Evolutionary conservation across 2,329 filamentous ascomycete species (phyloP), one percentile per base, ranked within the genome.

Genomic region (Sporothrix humicola): DNA sequence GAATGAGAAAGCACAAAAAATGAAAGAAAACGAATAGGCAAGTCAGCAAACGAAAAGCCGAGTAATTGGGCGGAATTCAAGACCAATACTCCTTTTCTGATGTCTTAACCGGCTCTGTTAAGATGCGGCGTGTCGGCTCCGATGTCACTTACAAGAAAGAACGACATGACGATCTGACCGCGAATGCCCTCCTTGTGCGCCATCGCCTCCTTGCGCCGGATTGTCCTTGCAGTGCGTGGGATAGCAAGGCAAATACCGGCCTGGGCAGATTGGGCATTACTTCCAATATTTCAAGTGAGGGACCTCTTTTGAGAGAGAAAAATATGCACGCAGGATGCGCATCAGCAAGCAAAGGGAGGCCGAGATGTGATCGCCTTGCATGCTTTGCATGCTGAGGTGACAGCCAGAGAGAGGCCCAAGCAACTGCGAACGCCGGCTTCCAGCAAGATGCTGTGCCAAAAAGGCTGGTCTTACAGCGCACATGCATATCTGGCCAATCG

Each of bases 401-500:
- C 37, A 63, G 61, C 42, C 37, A 46, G 42, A 44, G 69, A 23
- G 54, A 46, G 69, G 31, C n/a, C 65, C 65, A 37, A 68, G 48
- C 46, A 54, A 69, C 17, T 17, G 15, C 20, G 65, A 17, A 58
- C 58, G 58, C 58, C 17, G 42, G 42, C 56, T 37, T 26, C 13
- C 42, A 15, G 26, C 20, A 66, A 37, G 31, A 46, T 20, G 17
- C 13, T 15, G 5, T 26, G 20, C 61, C 15, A n/a, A 70, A 59
- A 59, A 46, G 69, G 54, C 69, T 61, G 69, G 69, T 48, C 13
- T 69, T 13, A 59, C 56, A 59, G 48, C 48, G 42, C 69, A 70
- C 50, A 56, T 5, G 10, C 37, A 46, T 20, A 46, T 17, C 10
- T 17, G 23, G 6, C 7, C 44, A 42, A 54, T 54, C 44, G 50